A percentile compares a stretch with the other conserved stretches of the same genome.
phyloP scores from a whole-genome alignment of 768 basidiomycete species.

The Glaciozyma antarctica region DNA sequence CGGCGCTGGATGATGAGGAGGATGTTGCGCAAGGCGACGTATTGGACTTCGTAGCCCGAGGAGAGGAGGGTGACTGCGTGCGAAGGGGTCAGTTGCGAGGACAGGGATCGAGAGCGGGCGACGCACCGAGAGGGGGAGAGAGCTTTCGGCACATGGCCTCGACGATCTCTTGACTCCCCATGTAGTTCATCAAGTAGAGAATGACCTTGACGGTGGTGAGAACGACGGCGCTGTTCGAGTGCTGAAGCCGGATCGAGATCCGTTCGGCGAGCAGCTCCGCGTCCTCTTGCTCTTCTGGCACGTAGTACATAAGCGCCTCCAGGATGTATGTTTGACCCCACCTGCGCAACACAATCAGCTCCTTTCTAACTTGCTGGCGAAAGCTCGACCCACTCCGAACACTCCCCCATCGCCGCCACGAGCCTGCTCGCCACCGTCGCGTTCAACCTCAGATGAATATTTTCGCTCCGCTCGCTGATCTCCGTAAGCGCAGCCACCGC shows the following conservation, averaged over 20 bases:
- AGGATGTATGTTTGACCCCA: constrained; percentile 99
- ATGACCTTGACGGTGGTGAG: constrained; percentile 94
- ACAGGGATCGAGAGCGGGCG: background rate
- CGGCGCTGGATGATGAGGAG: constrained; percentile 92
- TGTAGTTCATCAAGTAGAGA: constrained; percentile 97
- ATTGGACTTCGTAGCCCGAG: constrained; percentile 97
- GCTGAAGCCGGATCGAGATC: constrained; percentile 82
- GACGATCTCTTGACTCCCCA: constrained; percentile 76
- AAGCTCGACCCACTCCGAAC: constrained; percentile 71
- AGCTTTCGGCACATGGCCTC: constrained; percentile 93
- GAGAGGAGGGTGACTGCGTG: constrained; percentile 77
- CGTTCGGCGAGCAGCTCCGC: constrained; percentile 94
- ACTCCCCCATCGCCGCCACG: constrained; percentile 81
- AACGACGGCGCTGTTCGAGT: constrained; percentile 99
- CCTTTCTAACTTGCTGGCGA: background rate
- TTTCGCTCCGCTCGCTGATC: constrained; percentile 88
- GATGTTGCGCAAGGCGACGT: constrained; percentile 92
- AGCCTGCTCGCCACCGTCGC: constrained; percentile 78
- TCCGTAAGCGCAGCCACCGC: constrained; percentile 95
- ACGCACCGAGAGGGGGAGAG: constrained; percentile 85
- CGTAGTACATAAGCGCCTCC: constrained; percentile 83
- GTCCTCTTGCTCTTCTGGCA: constrained; percentile 77
- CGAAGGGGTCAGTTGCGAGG: background rate
- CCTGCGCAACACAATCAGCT: constrained; percentile 44
- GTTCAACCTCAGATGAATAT: constrained; percentile 85